A percentile compares a stretch with the other conserved stretches of the same genome.
phyloP scores from a whole-genome alignment of 345 rosid species.

The Boechera retrofracta region DNA sequence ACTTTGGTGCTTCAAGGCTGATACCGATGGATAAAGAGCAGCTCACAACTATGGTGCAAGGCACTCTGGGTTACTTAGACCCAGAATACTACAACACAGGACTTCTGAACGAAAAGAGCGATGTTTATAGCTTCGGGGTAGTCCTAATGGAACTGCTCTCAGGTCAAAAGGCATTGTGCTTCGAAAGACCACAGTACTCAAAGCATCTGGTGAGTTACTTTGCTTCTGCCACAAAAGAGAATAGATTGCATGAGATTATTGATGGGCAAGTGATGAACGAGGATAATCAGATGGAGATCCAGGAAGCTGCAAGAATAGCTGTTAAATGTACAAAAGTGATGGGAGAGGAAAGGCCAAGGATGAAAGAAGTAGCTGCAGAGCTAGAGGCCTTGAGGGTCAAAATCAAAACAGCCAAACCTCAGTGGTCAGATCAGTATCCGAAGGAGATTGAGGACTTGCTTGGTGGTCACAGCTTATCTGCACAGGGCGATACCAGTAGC shows the following conservation, averaged over 20 bases:
- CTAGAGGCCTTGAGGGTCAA: constrained; percentile 36
- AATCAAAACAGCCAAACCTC: constrained; percentile 3
- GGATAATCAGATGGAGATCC: constrained; percentile 19
- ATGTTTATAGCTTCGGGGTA: constrained; percentile 60
- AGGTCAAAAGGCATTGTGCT: constrained; percentile 41
- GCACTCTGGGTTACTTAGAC: constrained; percentile 54
- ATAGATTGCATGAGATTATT: constrained; percentile 26
- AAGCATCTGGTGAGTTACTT: constrained; percentile 46
- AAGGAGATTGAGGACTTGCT: constrained; percentile 32
- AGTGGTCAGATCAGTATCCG: background rate
- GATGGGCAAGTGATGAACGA: constrained; percentile 23
- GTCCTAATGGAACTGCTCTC: constrained; percentile 52
- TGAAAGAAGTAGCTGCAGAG: constrained; percentile 44
- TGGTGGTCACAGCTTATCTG: background rate
- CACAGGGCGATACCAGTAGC: background rate
- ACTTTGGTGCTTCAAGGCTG: constrained; percentile 57
- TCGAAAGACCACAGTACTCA: constrained; percentile 28
- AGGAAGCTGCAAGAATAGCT: constrained; percentile 26
- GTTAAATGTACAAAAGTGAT: constrained; percentile 34
- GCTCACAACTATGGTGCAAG: constrained; percentile 55
- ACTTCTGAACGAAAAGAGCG: constrained; percentile 49
- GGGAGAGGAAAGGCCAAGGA: constrained; percentile 49
- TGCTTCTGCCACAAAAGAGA: constrained; percentile 28
- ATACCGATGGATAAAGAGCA: constrained; percentile 49
- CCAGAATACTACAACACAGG: constrained; percentile 50